Base-by-base conservation (phyloP, 352 stramenopile genomes). In the Pelagophyceae sp. region DNA sequence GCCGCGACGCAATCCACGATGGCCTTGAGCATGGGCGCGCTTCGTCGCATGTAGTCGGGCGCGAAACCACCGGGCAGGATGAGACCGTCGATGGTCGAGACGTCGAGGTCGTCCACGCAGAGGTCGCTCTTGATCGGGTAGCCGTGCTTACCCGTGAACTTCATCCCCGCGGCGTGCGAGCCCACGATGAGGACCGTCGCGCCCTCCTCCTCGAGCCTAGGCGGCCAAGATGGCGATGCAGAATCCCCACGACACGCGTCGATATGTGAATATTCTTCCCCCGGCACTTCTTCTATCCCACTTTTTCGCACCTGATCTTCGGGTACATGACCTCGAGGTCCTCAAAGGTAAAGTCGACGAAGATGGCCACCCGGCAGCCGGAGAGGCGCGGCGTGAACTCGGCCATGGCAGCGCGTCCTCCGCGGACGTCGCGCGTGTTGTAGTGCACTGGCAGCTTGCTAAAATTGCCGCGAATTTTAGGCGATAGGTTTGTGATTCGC, bases 61-160 rank as follows among this genome's bases (percentile, higher is more conserved):
- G 67, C 67, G 67, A 74, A 74, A 37, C 67, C 67, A 23, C 67
- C 67, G 11, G 67, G 67, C 35, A 74, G 35, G 17, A 74, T 31
- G 35, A 74, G 11, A 2, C 35, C 67, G 38, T 74, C 67, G n/a
- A 71, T 3, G 3, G 61, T 25, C 3, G 33, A 3, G 67, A 50
- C 23, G 35, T 51, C 33, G 27, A 74, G 2, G 20, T 50, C 67
- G 35, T 74, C 67, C 1, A 74, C 58, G 2, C 3, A 1, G 2
- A 74, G 17, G 67, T 74, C 17, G 1, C 35, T 60, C 67, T 74
- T 74, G 67, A 74, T n/a, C 5, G 67, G 67, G 67, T 74, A 74
- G 67, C 67, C 67, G 67, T 74, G 35, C n/a, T 74, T 74, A 0
- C 67, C 67, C 35, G 67, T 74, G 67, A 60, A 74, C 67, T 74